These are phyloP conservation scores for Solanum raphanifolium DNA, from an alignment of 257 asterid genomes.

Conservation along the genomic window DNA sequence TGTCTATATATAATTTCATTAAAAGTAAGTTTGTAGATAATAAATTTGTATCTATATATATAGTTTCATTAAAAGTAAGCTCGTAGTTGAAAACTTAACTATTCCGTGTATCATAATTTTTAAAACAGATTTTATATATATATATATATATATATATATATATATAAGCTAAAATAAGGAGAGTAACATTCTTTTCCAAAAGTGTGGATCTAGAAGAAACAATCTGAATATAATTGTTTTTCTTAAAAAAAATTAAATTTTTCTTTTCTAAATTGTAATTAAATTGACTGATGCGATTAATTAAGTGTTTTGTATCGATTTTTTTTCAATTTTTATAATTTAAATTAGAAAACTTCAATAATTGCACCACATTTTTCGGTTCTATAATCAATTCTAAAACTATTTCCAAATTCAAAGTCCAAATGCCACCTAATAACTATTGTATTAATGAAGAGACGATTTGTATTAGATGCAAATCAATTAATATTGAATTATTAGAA, in stretches of 20 bases:
- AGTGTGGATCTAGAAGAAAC: not conserved
- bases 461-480: not conserved
- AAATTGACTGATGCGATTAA: not conserved
- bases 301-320: not conserved
- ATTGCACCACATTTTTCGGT: not conserved
- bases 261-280: not conserved
- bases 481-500: not conserved
- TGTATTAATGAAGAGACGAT: not conserved
- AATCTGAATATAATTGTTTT: not conserved
- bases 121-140: too few species aligned
- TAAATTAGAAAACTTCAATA: too few species aligned
- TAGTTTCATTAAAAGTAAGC: too few species aligned
- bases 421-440: not conserved
- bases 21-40: too few species aligned
- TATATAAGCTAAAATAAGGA: too few species aligned
- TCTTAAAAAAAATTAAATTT: not conserved
- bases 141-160: not conserved
- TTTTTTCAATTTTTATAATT: not conserved
- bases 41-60: not conserved
- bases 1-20: too few species aligned
- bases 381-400: not conserved
- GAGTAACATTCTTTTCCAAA: not conserved
- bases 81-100: too few species aligned
- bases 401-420: not conserved
- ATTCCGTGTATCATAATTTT: too few species aligned